Evolutionary conservation across 2,329 filamentous ascomycete genomes (phyloP).

Genomic region (Sporothrix luriei): DNA sequence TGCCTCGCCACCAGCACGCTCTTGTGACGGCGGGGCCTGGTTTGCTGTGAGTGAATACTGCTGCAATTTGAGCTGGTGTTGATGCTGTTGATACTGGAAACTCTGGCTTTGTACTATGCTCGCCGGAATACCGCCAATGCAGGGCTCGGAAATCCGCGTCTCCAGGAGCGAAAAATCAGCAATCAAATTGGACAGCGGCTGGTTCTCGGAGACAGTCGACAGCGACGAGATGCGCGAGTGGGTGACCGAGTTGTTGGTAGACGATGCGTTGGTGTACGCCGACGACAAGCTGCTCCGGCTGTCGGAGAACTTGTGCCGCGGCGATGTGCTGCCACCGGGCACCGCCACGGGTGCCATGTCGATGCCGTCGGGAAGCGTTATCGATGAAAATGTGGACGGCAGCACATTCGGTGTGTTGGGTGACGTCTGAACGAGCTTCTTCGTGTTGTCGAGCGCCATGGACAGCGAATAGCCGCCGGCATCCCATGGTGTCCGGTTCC

Average conservation of each 20-base stretch:
- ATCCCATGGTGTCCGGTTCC: conserved; percentile 55
- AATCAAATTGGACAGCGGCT: conserved; percentile 42
- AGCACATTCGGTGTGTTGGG: conserved; percentile 25
- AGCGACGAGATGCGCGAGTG: conserved; percentile 59
- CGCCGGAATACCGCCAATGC: background rate
- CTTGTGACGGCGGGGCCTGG: background rate
- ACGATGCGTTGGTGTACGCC: conserved; percentile 51
- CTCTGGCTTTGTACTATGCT: conserved; percentile 9
- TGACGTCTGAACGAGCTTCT: conserved; percentile 41
- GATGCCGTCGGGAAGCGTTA: conserved; percentile 31
- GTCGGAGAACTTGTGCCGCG: conserved; percentile 52
- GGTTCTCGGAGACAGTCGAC: conserved; percentile 53
- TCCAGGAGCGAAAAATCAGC: conserved; percentile 48
- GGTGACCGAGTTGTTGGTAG: conserved; percentile 46
- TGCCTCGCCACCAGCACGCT: background rate
- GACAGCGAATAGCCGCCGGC: conserved; percentile 54
- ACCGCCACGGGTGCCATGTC: background rate
- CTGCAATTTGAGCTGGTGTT: conserved; percentile 21
- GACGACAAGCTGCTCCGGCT: conserved; percentile 58
- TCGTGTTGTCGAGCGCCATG: conserved; percentile 47
- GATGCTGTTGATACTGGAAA: background rate
- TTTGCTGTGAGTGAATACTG: conserved; percentile 31
- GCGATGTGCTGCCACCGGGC: conserved; percentile 41
- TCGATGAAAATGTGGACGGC: background rate
- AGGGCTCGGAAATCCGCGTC: conserved; percentile 40